Percentiles rank a stretch among this genome's conserved stretches.
phyloP scores from a whole-genome alignment of 306 rosid species.

The Erythrophleum fordii region DNA sequence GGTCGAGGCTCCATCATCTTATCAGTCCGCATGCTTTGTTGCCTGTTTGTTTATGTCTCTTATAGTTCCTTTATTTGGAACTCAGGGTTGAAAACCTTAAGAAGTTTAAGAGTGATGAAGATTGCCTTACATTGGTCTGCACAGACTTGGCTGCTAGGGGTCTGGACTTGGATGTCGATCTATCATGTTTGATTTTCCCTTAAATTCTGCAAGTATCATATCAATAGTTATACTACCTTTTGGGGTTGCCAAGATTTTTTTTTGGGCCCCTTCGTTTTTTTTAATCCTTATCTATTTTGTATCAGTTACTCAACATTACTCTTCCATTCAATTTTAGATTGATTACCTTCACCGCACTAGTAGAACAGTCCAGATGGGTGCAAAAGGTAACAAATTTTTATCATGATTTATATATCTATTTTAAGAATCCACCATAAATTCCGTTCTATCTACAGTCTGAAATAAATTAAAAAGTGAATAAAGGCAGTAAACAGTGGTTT shows the following conservation, averaged over 20 bases:
- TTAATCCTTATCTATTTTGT: not conserved
- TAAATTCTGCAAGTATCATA: constrained; percentile 69
- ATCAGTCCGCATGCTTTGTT: not conserved
- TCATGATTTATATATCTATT: not conserved
- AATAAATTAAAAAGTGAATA: not conserved
- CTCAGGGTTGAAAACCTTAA: constrained; percentile 92
- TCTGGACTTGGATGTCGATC: constrained; percentile 95
- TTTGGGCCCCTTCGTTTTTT: too few species aligned
- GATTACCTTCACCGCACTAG: constrained; percentile 98
- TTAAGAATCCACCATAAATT: not conserved
- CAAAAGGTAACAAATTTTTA: constrained; percentile 68
- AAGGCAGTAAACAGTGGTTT: not conserved
- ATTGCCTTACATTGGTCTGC: constrained; percentile 95
- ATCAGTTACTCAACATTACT: constrained; percentile 7
- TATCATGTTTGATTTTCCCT: constrained; percentile 96
- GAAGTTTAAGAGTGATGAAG: constrained; percentile 84
- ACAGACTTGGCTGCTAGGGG: constrained; percentile 98
- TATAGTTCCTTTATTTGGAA: constrained; percentile 32
- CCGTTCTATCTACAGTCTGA: constrained; percentile 11
- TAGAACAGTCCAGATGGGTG: constrained; percentile 99
- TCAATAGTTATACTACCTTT: not conserved
- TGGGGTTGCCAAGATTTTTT: not conserved
- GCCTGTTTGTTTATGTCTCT: constrained; percentile 17
- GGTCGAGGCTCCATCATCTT: not conserved
- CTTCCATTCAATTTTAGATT: constrained; percentile 56